Conservation (phyloP, 345 rosid species). For the Salix dunnii region DNA sequence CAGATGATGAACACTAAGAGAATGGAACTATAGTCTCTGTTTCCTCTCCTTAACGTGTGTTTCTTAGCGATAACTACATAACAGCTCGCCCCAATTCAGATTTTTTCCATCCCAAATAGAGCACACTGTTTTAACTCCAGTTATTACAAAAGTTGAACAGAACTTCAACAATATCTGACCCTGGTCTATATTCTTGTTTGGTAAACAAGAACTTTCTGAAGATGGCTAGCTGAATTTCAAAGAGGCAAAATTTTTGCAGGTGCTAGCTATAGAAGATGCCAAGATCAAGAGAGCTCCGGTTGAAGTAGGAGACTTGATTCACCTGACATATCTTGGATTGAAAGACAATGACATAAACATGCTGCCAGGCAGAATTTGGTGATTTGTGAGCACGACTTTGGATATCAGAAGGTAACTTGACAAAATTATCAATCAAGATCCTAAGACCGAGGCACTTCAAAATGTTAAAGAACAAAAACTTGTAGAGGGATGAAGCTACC, state of each 20-base stretch:
- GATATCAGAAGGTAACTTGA: conserved; percentile 30
- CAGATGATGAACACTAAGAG: conserved; percentile 4
- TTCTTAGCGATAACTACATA: conserved; percentile 12
- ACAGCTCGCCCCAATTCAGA: conserved; percentile 10
- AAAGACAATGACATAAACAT: conserved; percentile 26
- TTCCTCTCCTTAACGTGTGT: conserved; percentile 9
- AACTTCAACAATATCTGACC: conserved; percentile 18
- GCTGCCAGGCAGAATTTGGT: conserved; percentile 26
- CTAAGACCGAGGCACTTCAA: conserved; percentile 33
- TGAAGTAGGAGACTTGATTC: conserved; percentile 38
- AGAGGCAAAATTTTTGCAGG: conserved; percentile 28
- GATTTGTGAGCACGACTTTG: conserved; percentile 23
- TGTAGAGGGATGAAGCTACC: conserved; percentile 27
- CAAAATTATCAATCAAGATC: conserved; percentile 19
- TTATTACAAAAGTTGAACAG: conserved; percentile 12
- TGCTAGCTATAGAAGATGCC: conserved; percentile 33
- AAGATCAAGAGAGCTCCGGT: conserved; percentile 30
- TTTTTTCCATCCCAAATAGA: conserved; percentile 5
- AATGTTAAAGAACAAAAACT: conserved; percentile 23
- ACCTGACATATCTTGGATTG: conserved; percentile 37
- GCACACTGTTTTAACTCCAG: conserved; percentile 22
- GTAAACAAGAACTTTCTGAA: conserved; percentile 24
- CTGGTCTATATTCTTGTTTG: conserved; percentile 29
- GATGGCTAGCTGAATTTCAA: conserved; percentile 32
- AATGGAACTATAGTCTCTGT: conserved; percentile 19